A percentile compares a stretch with the other conserved stretches of the same genome.
Evolutionary conservation across 1,284 basidiomycete species (phyloP).

Genomic region (Malassezia cuniculi): DNA sequence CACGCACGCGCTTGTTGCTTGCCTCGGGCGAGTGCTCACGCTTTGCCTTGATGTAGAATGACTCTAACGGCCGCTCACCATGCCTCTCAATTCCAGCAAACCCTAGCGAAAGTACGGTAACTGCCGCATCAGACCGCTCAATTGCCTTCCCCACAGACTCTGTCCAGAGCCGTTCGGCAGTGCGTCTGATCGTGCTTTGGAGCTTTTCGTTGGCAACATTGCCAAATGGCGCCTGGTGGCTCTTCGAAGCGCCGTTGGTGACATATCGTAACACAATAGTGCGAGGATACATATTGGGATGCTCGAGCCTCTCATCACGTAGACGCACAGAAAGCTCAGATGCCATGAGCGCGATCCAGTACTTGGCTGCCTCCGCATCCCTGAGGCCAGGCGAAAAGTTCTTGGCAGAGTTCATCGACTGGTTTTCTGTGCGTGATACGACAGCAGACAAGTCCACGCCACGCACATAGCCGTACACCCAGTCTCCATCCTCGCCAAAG

Average conservation of each 20-base stretch:
- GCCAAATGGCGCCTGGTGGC: slow-evolving; percentile 62
- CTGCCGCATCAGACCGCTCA: no score
- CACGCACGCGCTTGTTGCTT: no score
- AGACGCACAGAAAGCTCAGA: slow-evolving; percentile 76
- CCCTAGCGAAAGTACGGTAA: slow-evolving; percentile 3
- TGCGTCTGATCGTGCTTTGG: slow-evolving; percentile 58
- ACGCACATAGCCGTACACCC: slow-evolving; percentile 67
- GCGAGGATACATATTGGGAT: slow-evolving; percentile 68
- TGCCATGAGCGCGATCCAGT: slow-evolving; percentile 81
- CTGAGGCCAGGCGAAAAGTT: slow-evolving; percentile 27
- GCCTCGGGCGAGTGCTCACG: no score
- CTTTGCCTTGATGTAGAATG: no score
- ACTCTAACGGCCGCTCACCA: no score
- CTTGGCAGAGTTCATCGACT: slow-evolving; percentile 38
- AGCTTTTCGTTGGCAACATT: slow-evolving; percentile 49
- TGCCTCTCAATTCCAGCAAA: slow-evolving; percentile 12
- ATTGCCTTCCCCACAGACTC: slow-evolving; percentile 57
- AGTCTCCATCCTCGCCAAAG: slow-evolving; percentile 60
- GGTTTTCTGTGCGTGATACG: slow-evolving; percentile 44
- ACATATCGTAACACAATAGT: slow-evolving; percentile 57
- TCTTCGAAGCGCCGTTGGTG: slow-evolving; percentile 56
- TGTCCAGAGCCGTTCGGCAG: slow-evolving; percentile 72
- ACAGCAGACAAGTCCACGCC: slow-evolving; percentile 85
- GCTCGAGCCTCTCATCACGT: slow-evolving; percentile 62
- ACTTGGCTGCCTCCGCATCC: slow-evolving; percentile 47